Conservation (phyloP, 768 basidiomycete species). For the Crucibulum laeve region DNA sequence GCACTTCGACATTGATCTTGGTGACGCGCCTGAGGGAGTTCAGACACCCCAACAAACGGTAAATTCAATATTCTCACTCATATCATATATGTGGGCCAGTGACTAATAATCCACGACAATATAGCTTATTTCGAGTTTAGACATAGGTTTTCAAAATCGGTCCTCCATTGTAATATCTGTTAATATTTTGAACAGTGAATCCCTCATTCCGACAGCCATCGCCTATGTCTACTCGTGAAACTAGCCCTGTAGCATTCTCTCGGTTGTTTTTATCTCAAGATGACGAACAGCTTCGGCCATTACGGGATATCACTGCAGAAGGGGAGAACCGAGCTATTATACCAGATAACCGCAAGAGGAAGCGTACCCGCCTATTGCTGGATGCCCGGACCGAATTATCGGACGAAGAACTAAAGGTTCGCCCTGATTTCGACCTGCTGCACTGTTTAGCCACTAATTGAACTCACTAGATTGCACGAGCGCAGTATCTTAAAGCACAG, state of each 20-base stretch:
- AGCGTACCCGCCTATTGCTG: conserved; percentile 54
- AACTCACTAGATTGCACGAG: conserved; percentile 47
- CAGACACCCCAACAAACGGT: too few species aligned
- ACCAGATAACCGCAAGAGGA: conserved; percentile 25
- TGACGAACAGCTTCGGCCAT: conserved; percentile 17
- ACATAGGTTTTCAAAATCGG: too few species aligned
- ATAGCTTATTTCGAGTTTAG: too few species aligned
- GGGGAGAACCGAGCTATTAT: conserved; percentile 5
- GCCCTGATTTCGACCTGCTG: conserved; percentile 4
- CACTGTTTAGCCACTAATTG: not conserved
- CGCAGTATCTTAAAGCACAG: conserved; percentile 66
- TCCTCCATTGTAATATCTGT: too few species aligned
- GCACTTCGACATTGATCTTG: too few species aligned
- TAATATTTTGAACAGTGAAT: too few species aligned
- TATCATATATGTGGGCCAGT: too few species aligned
- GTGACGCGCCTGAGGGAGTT: too few species aligned
- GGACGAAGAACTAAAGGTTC: conserved; percentile 75
- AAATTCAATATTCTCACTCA: too few species aligned
- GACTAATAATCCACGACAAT: too few species aligned
- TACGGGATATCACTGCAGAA: conserved; percentile 23
- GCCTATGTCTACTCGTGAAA: not conserved
- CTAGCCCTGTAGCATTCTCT: conserved; percentile 32
- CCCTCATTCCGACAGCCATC: too few species aligned
- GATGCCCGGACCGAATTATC: conserved; percentile 78
- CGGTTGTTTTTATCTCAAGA: conserved; percentile 38